phyloP scores from a whole-genome alignment of 2,329 filamentous ascomycete species.

The Coniochaeta sp. region DNA sequence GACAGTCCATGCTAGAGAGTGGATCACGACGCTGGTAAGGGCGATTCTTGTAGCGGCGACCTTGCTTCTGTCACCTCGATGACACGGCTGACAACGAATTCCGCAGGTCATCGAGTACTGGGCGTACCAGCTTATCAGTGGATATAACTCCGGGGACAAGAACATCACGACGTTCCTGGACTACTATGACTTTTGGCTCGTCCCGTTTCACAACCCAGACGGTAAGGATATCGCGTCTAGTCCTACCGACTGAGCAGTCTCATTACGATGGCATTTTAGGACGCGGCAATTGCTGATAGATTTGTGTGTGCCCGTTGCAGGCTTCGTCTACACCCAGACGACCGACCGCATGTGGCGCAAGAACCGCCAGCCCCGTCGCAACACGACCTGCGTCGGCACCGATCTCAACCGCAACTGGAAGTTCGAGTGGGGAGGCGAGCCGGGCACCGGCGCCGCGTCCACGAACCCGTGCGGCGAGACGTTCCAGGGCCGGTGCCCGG shows the following conservation, averaged over 20 bases:
- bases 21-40: conserved; percentile 45
- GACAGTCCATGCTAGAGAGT: conserved; percentile 53
- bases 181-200: conserved; percentile 59
- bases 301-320: conserved; percentile 21
- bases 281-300: not conserved
- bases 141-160: too few relatives aligned
- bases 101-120: conserved; percentile 37
- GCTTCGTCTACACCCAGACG: conserved; percentile 52
- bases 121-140: conserved; percentile 31
- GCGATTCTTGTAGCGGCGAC: too few relatives aligned
- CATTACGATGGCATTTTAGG: not conserved
- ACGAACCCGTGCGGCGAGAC: conserved; percentile 43
- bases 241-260: not conserved
- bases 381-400: conserved; percentile 3
- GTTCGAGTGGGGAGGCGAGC: conserved; percentile 35
- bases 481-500: conserved; percentile 34
- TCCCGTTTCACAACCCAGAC: conserved; percentile 56
- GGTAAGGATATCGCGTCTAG: conserved; percentile 27
- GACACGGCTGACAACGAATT: too few relatives aligned
- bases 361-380: conserved; percentile 37
- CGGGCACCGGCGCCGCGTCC: conserved; percentile 38
- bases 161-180: conserved; percentile 40
- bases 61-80: too few relatives aligned
- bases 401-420: conserved; percentile 43
- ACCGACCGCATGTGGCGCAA: conserved; percentile 55